Evolutionary conservation across 805 yeast species (phyloP), one percentile per base, ranked within the genome.

Genomic region (Hagleromyces aurorensis): DNA sequence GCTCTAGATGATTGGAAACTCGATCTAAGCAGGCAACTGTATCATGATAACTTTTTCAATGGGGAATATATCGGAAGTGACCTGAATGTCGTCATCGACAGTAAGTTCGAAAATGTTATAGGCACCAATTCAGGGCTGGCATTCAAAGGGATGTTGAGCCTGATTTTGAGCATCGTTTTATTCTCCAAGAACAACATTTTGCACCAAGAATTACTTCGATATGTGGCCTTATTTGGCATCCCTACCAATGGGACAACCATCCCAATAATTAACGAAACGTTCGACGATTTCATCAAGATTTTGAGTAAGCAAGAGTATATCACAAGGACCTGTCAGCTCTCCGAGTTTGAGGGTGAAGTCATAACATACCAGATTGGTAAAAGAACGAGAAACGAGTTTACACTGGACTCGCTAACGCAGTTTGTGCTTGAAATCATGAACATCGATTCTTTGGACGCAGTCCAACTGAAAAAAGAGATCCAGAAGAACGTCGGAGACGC

Each of bases 181-280:
- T 44, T 52, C 21, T 51, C 57, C 5, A 49, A 45, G 24, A 52
- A 54, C 33, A 44, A 43, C 21, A 37, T 53, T 16, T 30, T 52
- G 7, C 46, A 48, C 15, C 37, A 46, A 12, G 59, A 54, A 30
- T 31, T 54, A 9, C 13, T 31, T 6, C 29, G 29, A 4, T 25
- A 34, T 12, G 19, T 52, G 17, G 33, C 21, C n/a, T 25, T 28
- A 9, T 54, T 48, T 32, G 59, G 58, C 7, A 34, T 54, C 5
- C 54, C 55, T 1, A 32, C 33, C 3, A 51, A 52, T 23, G 55
- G 52, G 6, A 36, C 36, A 11, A 25, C 25, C 7, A 51, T 50
- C 15, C 55, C 56, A 3, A 40, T 51, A 10, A n/a, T 52, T 11
- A 35, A 45, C 13, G 13, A 34, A 18, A 38, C 41, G 10, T 32